Percentiles rank a stretch among this genome's conserved stretches.
Conservation (phyloP, 495 filamentous ascomycete genomes). For the Penicillium simplicissimum region DNA sequence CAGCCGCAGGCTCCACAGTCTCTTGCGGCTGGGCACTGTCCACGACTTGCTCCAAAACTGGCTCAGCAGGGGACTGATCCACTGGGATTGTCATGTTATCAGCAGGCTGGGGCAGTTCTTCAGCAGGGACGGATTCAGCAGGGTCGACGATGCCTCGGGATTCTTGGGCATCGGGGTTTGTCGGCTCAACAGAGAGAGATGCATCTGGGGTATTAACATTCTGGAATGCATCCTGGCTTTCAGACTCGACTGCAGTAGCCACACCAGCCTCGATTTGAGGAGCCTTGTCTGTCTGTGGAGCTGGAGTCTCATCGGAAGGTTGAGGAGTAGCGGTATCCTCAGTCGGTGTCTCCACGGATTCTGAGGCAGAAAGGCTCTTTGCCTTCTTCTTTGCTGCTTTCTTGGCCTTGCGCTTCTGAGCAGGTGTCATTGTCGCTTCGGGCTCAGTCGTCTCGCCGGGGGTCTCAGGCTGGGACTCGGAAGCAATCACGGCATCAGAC, state of each 20-base stretch:
- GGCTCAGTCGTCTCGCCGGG: slow-evolving; percentile 5
- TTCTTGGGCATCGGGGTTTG: slow-evolving; percentile 6
- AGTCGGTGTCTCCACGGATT: neutral
- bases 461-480: slow-evolving; percentile 5
- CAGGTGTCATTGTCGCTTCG: slow-evolving; percentile 14
- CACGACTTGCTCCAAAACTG: neutral
- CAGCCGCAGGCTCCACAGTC: slow-evolving; percentile 4
- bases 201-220: slow-evolving; percentile 1
- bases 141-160: slow-evolving; percentile 7
- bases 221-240: slow-evolving; percentile 8
- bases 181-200: slow-evolving; percentile 3
- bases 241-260: neutral
- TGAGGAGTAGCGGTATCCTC: neutral
- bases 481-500: neutral
- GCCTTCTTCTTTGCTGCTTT: slow-evolving; percentile 41
- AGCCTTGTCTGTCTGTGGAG: slow-evolving; percentile 2
- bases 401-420: slow-evolving; percentile 22
- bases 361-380: slow-evolving; percentile 22
- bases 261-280: neutral
- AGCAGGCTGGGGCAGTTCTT: neutral
- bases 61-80: neutral
- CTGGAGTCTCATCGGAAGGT: neutral
- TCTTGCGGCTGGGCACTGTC: neutral
- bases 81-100: neutral
- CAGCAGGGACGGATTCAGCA: slow-evolving; percentile 1